Evolutionary conservation across 176 grass and related monocot species (phyloP).

Genomic region (Elaeis guineensis): DNA sequence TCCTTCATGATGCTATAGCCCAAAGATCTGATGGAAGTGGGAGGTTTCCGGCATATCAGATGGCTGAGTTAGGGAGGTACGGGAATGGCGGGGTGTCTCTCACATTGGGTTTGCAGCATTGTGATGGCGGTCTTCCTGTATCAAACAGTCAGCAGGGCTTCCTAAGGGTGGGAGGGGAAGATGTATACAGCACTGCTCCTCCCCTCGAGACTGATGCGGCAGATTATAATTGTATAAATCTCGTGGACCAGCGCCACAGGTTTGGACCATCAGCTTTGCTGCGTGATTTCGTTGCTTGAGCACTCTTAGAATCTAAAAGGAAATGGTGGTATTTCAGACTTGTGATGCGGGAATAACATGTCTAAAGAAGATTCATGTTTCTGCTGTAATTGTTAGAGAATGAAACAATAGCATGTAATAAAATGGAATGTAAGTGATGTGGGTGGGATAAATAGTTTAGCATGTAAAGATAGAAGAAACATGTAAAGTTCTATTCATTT

Average conservation of each 20-base stretch:
- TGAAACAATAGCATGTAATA: constrained; percentile 41
- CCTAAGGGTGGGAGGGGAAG: constrained; percentile 29
- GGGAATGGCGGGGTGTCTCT: constrained; percentile 53
- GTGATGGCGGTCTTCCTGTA: constrained; percentile 38
- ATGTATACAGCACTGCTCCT: constrained; percentile 37
- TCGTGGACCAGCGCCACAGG: constrained; percentile 46
- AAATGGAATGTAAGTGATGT: constrained; percentile 51
- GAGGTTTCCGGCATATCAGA: constrained; percentile 57
- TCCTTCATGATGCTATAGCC: constrained; percentile 39
- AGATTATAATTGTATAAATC: constrained; percentile 29
- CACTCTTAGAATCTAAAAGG: constrained; percentile 11
- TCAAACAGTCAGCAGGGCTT: constrained; percentile 42
- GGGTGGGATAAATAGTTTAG: constrained; percentile 38
- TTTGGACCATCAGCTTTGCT: constrained; percentile 48
- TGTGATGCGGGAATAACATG: constrained; percentile 45
- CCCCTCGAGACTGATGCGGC: constrained; percentile 19
- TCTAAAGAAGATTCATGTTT: constrained; percentile 43
- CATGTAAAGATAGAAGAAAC: constrained; percentile 62
- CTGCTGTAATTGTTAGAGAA: constrained; percentile 59
- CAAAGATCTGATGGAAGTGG: constrained; percentile 29
- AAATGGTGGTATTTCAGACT: constrained; percentile 32
- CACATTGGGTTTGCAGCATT: constrained; percentile 78
- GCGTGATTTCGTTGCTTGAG: constrained; percentile 93
- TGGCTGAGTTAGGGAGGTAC: constrained; percentile 50
- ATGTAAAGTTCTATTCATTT: too few species aligned